Base-by-base conservation (phyloP, 2,329 filamentous ascomycete genomes). In the Claviceps monticola region DNA sequence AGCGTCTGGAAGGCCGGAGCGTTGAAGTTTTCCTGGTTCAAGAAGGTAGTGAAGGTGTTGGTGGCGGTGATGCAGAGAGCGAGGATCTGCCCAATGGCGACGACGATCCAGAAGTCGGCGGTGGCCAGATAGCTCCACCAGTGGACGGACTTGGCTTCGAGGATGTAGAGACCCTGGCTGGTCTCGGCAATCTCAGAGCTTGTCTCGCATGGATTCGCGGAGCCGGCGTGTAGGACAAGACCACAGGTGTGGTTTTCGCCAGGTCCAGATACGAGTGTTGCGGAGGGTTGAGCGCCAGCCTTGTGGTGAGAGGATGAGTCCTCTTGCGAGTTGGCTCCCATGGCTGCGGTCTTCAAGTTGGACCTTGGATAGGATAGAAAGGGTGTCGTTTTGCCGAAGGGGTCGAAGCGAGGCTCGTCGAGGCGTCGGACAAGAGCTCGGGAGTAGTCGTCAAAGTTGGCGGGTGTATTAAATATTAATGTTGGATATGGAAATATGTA, bases 1-100 rank as follows among this genome's bases (percentile, higher is more conserved):
- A 97, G 79, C 34, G 87, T 88, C 71, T 98, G 93, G 73, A 97
- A 95, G 51, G 93, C 88, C 7, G 93, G 93, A 59, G 97, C 94
- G 55, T 80, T 88, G 58, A 85, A 90, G 48, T 82, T 78, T 5
- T 70, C 67, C 9, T 66, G 61, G 53, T 75, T 75, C 34, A 98
- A 80, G 51, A 96, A 79, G 26, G 78, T 80, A 39, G 85, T 87
- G 64, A 97, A 88, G 47, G 93, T 97, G 74, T 94, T 95, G 49
- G 90, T 96, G 34, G 80, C 82, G 1, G 90, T 96, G 69, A 95
- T 93, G 72, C 88, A 90, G 54, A 98, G 80, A 4, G 90, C 82
- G 45, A 95, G 81, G 50, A 89, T 67, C 75, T 96, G 90, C 54
- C 89, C 89, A 54, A 97, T 71, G 48, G 80, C 54, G 60, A 97